Percentiles rank a stretch among this genome's conserved stretches.
Evolutionary conservation across 192 early-diverging fungal genomes (phyloP).

Genomic region (Dissophora globulifera): DNA sequence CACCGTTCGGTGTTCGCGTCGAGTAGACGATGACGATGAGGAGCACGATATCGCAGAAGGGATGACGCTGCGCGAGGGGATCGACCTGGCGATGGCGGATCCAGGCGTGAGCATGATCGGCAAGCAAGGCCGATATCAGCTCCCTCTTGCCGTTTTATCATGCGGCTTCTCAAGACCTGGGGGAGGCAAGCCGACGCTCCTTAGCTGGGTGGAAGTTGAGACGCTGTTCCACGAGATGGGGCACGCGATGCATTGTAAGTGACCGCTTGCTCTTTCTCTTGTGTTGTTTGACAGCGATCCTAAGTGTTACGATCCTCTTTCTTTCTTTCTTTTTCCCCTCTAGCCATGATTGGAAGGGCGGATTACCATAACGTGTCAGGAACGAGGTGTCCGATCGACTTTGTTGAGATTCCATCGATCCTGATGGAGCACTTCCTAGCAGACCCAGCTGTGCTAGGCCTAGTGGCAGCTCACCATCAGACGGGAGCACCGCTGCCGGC

Average conservation of each 20-base stretch:
- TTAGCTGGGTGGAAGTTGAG: slow-evolving; percentile 88
- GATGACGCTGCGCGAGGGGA: slow-evolving; percentile 33
- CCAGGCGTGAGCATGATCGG: slow-evolving; percentile 48
- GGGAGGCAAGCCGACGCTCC: slow-evolving; percentile 64
- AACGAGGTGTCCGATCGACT: slow-evolving; percentile 93
- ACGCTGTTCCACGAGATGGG: slow-evolving; percentile 99
- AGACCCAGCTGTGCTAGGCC: slow-evolving; percentile 74
- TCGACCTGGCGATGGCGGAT: slow-evolving; percentile 45
- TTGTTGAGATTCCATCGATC: slow-evolving; percentile 97
- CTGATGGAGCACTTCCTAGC: slow-evolving; percentile 93
- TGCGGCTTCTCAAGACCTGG: slow-evolving; percentile 72
- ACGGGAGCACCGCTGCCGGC: slow-evolving; percentile 71
- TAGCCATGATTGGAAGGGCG: slow-evolving; percentile 91
- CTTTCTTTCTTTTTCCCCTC: slow-evolving; percentile 1
- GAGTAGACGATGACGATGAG: slow-evolving; percentile 83
- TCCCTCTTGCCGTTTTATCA: slow-evolving; percentile 78
- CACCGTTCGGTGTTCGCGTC: slow-evolving; percentile 89
- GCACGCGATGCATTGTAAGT: slow-evolving; percentile 92
- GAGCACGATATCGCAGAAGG: slow-evolving; percentile 56
- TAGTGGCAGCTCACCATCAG: slow-evolving; percentile 81
- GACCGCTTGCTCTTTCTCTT: neutral
- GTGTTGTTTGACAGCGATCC: too few species aligned
- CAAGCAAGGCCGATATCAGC: slow-evolving; percentile 65
- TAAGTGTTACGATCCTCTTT: too few species aligned
- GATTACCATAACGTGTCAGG: slow-evolving; percentile 97